Evolutionary conservation across 1,284 basidiomycete genomes (phyloP), one percentile per base, ranked within the genome.

Genomic region (Coniferiporia sulphurascens): DNA sequence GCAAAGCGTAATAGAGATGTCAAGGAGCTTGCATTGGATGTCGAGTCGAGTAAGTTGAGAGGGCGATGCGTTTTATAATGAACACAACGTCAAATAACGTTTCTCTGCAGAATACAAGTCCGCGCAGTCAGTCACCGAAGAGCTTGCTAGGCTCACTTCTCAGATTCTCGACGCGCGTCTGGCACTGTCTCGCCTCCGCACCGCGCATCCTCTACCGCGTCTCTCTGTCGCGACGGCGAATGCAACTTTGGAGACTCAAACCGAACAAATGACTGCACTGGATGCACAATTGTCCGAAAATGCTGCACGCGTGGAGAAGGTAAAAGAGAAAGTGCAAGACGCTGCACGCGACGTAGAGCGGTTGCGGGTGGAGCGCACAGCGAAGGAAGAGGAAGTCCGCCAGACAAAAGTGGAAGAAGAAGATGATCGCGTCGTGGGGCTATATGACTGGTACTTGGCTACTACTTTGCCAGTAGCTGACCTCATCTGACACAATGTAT

Each of bases 101-200:
- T 13, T 15, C 15, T 15, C 27, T 4, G 4, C 59, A 89, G 88
- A 89, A 63, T 87, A 85, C 64, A 69, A 74, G 49, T 80, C 78
- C 63, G 79, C 83, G 0, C 81, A 80, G 48, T 69, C 74, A 1
- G 69, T 82, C 5, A 79, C 84, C 0, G 72, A 78, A 7, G 82
- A 84, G 63, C 84, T 86, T 2, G 73, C 81, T 17, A 66, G 75
- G 0, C 78, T 91, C 2, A 79, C 85, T 13, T 86, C 88, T 65
- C 81, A 88, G 69, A 91, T 93, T 63, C 80, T 90, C 55, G 90
- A 93, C 67, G 84, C 91, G 48, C 85, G 89, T 44, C 80, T 93
- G 2, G 82, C 87, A 4, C 76, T 93, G 43, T 86, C 86, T 8
- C 83, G 92, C 1, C 81, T 93, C 7, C 84, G 89, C 34, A 86